Percentiles rank a stretch among this genome's conserved stretches.
phyloP scores from a whole-genome alignment of 352 stramenopile species.

The Globisporangium nodosum region DNA sequence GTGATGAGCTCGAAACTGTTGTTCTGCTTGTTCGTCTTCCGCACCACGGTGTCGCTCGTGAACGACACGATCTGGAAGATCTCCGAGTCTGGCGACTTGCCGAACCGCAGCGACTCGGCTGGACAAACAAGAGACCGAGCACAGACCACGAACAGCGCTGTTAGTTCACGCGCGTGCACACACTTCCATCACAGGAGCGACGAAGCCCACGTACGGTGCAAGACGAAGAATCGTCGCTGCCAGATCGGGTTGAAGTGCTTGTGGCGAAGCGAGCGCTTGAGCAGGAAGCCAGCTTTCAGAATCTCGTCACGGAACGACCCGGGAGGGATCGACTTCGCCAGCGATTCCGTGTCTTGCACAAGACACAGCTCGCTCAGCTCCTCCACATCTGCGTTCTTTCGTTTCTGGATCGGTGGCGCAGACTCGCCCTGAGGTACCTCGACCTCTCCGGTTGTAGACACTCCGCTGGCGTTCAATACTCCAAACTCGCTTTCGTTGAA shows the following conservation, averaged over 20 bases:
- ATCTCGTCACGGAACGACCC: conserved; percentile 62
- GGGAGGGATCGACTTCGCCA: conserved; percentile 22
- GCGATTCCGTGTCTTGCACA: conserved; percentile 9
- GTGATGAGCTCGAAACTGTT: conserved; percentile 79
- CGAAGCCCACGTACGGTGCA: conserved; percentile 33
- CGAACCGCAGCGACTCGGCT: conserved; percentile 67
- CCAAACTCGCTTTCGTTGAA: conserved; percentile 33
- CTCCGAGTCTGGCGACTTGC: conserved; percentile 53
- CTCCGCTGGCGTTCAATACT: neutral
- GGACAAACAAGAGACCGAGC: conserved; percentile 3
- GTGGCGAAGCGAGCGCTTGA: conserved; percentile 85
- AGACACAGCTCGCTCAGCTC: conserved; percentile 15
- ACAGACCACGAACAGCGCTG: neutral
- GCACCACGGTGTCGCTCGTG: conserved; percentile 52
- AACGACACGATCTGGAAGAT: conserved; percentile 75
- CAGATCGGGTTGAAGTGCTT: conserved; percentile 84
- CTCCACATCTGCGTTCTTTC: conserved; percentile 8
- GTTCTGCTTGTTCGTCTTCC: conserved; percentile 68
- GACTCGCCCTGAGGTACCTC: conserved; percentile 1
- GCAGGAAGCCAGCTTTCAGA: conserved; percentile 61
- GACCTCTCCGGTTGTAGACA: neutral
- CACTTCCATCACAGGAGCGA: neutral
- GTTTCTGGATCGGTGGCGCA: conserved; percentile 5
- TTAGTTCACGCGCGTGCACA: neutral
- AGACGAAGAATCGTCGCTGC: conserved; percentile 68